Evolutionary conservation across 345 rosid species (phyloP), one percentile per base, ranked within the genome.

Genomic region (Conringia planisiliqua): DNA sequence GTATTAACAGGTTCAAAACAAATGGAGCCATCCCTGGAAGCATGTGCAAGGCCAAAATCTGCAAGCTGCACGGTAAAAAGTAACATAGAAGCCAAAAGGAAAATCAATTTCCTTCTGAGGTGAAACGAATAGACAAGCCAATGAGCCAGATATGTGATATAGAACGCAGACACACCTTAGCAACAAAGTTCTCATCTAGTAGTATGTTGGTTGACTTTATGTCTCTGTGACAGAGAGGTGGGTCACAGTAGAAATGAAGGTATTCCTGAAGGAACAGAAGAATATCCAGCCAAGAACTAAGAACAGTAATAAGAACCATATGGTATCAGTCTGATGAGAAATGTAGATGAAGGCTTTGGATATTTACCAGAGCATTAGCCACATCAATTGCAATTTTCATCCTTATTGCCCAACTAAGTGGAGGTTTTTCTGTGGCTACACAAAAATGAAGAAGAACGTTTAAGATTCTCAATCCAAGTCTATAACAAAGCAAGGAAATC

Each of bases 141-240:
- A 20, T 55, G 67, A 9, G 8, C 47, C 2, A 1, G 56, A 13
- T 32, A 8, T 39, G 47, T 3, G 63, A 44, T 55, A 20, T 4
- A 3, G 27, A 47, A 47, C 12, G 17, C 47, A 44, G 36, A 73
- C 78, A 3, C 83, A 90, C 97, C 97, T 94, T 94, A 10, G 98
- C 97, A 60, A 86, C 93, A 71, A 89, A 87, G 66, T 90, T 88
- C 72, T 90, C 93, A 64, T 94, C 93, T 8, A 94, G 85, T 76
- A 94, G 79, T 82, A 94, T 94, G 85, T 94, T 94, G 85, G 97
- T 90, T n/a, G 97, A 88, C 82, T 91, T 91, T 10, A 94, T 86
- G 89, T 94, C 98, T 79, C 98, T 79, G 78, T 94, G 97, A 85
- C 98, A 94, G 32, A 94, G 82, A 70, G 98, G 96, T 13, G 97